Evolutionary conservation across 2,329 filamentous ascomycete species (phyloP).

Genomic region (Ophiostoma pallidulum): DNA sequence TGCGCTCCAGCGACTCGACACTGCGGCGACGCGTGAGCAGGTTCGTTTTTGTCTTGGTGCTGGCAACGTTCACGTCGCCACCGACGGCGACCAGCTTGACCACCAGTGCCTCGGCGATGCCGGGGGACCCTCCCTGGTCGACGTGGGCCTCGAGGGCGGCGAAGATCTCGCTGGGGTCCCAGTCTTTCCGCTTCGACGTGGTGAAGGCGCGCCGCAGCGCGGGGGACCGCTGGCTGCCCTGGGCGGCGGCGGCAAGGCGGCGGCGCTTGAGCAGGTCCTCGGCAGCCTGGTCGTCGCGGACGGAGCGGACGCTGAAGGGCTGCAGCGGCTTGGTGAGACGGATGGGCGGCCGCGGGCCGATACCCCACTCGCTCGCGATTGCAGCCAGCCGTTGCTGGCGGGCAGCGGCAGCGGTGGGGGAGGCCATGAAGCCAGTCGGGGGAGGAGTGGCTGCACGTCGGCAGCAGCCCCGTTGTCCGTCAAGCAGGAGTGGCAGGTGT

Average conservation of each 20-base stretch:
- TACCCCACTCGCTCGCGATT: conserved; percentile 41
- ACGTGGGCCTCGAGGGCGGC: conserved; percentile 42
- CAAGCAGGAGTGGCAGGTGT: too few relatives aligned
- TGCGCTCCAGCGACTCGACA: conserved; percentile 40
- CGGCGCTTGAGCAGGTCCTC: conserved; percentile 45
- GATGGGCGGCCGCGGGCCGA: conserved; percentile 31
- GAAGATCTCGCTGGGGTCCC: conserved; percentile 44
- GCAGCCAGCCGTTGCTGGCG: conserved; percentile 39
- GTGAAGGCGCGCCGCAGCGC: conserved; percentile 33
- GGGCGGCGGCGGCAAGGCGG: conserved; percentile 17
- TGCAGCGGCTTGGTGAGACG: conserved; percentile 29
- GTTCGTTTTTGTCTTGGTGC: conserved; percentile 37
- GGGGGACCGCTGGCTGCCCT: conserved; percentile 15
- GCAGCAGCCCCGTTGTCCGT: too few relatives aligned
- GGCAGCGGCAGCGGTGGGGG: conserved; percentile 20
- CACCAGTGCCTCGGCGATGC: conserved; percentile 47
- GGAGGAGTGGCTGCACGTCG: too few relatives aligned
- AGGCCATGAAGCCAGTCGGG: conserved; percentile 9
- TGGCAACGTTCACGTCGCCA: conserved; percentile 39
- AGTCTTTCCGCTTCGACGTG: conserved; percentile 36
- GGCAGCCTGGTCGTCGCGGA: conserved; percentile 42
- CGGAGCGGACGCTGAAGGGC: conserved; percentile 34
- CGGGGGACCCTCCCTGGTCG: conserved; percentile 38
- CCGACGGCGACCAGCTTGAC: conserved; percentile 39
- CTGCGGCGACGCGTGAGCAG: conserved; percentile 41